A percentile compares a stretch with the other conserved stretches of the same genome.
These are phyloP conservation scores for Mycotypha africana DNA, from an alignment of 371 early-diverging fungal genomes.

Conservation along the genomic window DNA sequence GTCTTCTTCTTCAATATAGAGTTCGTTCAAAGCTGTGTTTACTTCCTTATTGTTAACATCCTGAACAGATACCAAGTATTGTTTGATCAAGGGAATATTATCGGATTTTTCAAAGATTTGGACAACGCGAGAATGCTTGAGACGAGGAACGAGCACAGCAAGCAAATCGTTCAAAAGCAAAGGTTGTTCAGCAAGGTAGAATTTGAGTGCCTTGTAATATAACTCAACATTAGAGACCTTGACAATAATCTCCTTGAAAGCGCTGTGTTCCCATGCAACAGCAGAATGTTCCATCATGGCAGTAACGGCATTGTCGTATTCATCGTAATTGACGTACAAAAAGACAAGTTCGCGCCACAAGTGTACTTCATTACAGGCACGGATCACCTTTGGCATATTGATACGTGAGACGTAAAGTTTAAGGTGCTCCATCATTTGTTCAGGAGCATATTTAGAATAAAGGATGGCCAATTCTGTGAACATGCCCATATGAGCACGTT, in stretches of 20 bases:
- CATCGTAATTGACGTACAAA: conserved; percentile 96
- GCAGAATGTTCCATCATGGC: conserved; percentile 91
- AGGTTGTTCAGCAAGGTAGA: conserved; percentile 95
- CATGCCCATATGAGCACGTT: conserved; percentile 99
- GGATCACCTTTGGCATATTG: conserved; percentile 98
- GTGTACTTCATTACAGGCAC: conserved; percentile 88
- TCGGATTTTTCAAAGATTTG: conserved; percentile 94
- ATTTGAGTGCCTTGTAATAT: conserved; percentile 94
- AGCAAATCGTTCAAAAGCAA: conserved; percentile 88
- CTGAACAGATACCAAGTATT: conserved; percentile 90
- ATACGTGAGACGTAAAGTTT: conserved; percentile 93
- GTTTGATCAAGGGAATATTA: conserved; percentile 93
- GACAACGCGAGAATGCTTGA: conserved; percentile 95
- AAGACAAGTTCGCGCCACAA: conserved; percentile 96
- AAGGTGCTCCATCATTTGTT: conserved; percentile 93
- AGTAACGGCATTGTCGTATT: conserved; percentile 93
- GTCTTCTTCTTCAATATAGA: conserved; percentile 96
- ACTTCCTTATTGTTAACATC: conserved; percentile 87
- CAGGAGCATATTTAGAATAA: conserved; percentile 93
- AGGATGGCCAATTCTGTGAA: conserved; percentile 96
- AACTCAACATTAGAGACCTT: conserved; percentile 95
- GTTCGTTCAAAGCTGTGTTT: conserved; percentile 91
- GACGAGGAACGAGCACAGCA: conserved; percentile 78
- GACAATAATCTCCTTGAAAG: conserved; percentile 93
- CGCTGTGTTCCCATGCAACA: conserved; percentile 93